Percentiles rank a stretch among this genome's conserved stretches.
phyloP scores from a whole-genome alignment of 345 rosid species.

The Clarkia xantiana region DNA sequence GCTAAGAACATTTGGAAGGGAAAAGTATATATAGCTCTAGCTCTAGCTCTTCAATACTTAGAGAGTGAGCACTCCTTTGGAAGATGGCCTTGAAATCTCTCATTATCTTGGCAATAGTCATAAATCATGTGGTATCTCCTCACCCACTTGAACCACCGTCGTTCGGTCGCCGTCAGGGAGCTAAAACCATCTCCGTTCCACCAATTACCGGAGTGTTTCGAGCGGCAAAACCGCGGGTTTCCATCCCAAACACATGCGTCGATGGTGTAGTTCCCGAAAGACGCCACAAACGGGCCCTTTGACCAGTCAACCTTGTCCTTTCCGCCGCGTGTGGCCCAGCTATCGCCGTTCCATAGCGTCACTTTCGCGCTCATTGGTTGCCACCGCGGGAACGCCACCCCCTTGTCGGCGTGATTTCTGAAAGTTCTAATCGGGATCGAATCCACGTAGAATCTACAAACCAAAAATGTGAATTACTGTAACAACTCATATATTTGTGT shows the following conservation, averaged over 20 bases:
- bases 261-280: constrained; percentile 46
- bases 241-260: constrained; percentile 70
- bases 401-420: constrained; percentile 62
- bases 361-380: constrained; percentile 57
- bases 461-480: too few relatives aligned
- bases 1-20: too few relatives aligned
- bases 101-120: constrained; percentile 61
- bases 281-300: constrained; percentile 54
- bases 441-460: constrained; percentile 65
- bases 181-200: constrained; percentile 43
- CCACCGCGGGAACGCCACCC: constrained; percentile 56
- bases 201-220: constrained; percentile 39
- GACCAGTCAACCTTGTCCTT: constrained; percentile 66
- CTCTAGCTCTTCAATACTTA: constrained; percentile 30
- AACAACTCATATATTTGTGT: too few relatives aligned
- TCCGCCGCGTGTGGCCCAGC: constrained; percentile 85
- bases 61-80: constrained; percentile 74
- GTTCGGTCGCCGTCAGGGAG: constrained; percentile 36
- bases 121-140: constrained; percentile 56
- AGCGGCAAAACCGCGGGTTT: constrained; percentile 45
- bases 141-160: constrained; percentile 78
- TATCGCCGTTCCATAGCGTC: constrained; percentile 78
- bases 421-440: constrained; percentile 54
- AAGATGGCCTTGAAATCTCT: constrained; percentile 50
- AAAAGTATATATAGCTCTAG: too few relatives aligned